phyloP scores from a whole-genome alignment of 2,329 filamentous ascomycete species.

The Akanthomyces dipterigenus region DNA sequence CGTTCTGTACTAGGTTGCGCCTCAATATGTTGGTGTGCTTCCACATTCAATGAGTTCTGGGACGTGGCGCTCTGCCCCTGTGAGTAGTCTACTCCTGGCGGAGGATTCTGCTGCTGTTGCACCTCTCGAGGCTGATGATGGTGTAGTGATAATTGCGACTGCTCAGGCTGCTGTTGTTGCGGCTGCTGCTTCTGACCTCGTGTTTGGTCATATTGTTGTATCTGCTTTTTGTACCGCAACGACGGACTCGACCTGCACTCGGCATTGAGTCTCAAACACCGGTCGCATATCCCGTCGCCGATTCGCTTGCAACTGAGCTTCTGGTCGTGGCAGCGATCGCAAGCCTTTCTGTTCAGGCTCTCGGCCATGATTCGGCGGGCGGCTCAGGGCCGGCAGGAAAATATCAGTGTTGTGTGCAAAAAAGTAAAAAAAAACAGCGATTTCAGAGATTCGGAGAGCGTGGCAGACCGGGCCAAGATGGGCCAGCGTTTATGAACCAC shows the following conservation, averaged over 20 bases:
- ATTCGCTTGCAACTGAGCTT: constrained; percentile 40
- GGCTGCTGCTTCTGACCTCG: neutral
- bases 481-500: constrained; percentile 8
- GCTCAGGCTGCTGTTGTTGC: constrained; percentile 17
- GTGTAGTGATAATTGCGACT: constrained; percentile 14
- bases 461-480: neutral
- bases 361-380: constrained; percentile 29
- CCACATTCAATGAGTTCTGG: neutral
- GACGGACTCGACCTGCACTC: constrained; percentile 40
- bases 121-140: constrained; percentile 7
- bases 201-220: constrained; percentile 12
- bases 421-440: neutral
- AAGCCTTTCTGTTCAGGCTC: constrained; percentile 35
- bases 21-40: neutral
- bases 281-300: constrained; percentile 34
- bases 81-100: neutral
- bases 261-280: constrained; percentile 34
- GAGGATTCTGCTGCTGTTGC: constrained; percentile 15
- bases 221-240: constrained; percentile 30
- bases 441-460: neutral
- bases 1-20: constrained; percentile 13
- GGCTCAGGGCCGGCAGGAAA: neutral
- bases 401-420: neutral
- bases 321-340: constrained; percentile 40
- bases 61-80: neutral